phyloP scores from a whole-genome alignment of 495 filamentous ascomycete species.

The Podospora tetraspora region DNA sequence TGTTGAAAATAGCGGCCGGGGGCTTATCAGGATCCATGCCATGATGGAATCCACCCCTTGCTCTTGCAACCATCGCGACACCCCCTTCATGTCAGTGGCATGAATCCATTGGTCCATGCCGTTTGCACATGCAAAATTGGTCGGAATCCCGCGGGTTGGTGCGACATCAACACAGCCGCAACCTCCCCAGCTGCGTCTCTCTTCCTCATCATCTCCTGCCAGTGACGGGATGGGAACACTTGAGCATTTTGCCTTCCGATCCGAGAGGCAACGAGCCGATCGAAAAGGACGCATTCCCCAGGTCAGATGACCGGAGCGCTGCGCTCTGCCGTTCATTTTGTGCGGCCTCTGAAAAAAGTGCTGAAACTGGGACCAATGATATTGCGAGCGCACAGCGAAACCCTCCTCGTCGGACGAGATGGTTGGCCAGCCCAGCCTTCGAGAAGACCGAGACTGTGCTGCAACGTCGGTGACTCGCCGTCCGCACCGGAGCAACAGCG shows the following conservation, averaged over 20 bases:
- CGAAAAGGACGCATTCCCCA: background rate
- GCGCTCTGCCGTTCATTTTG: conserved; percentile 9
- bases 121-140: conserved; percentile 7
- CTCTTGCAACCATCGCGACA: background rate
- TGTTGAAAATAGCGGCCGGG: background rate
- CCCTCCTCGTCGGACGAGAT: background rate
- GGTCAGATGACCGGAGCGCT: conserved; percentile 9
- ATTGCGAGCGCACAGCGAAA: background rate
- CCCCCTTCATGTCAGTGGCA: background rate
- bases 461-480: background rate
- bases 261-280: background rate
- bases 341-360: conserved; percentile 4
- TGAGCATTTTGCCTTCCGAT: background rate
- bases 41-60: conserved; percentile 9
- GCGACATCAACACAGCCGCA: conserved; percentile 1
- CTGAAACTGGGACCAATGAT: conserved; percentile 1
- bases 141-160: conserved; percentile 8
- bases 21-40: conserved; percentile 6
- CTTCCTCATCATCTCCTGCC: background rate
- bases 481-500: background rate
- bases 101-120: conserved; percentile 1
- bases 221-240: background rate
- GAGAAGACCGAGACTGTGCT: background rate
- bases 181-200: background rate
- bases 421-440: conserved; percentile 1